Evolutionary conservation across 306 rosid genomes (phyloP).

Genomic region (Cucurbita pepo): DNA sequence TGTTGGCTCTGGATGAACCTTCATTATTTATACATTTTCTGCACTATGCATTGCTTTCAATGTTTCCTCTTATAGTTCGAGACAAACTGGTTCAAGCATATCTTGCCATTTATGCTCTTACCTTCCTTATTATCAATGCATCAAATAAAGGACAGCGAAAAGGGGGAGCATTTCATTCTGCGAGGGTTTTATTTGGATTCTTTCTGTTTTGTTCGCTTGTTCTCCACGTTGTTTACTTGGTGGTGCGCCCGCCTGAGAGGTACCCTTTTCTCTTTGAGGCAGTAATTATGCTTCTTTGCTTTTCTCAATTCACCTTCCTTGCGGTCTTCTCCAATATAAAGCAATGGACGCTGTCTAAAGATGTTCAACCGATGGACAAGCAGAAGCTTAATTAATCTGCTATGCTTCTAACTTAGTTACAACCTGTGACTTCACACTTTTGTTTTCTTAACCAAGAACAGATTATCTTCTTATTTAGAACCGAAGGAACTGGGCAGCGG

Average conservation of each 20-base stretch:
- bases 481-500: background rate
- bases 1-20: slow-evolving; percentile 73
- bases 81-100: slow-evolving; percentile 58
- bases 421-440: background rate
- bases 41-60: slow-evolving; percentile 53
- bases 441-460: background rate
- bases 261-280: slow-evolving; percentile 88
- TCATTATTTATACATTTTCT: slow-evolving; percentile 37
- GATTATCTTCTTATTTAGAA: background rate
- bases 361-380: slow-evolving; percentile 18
- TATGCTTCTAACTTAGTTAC: background rate
- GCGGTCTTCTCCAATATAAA: slow-evolving; percentile 44
- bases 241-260: slow-evolving; percentile 45
- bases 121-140: slow-evolving; percentile 25
- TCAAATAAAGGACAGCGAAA: slow-evolving; percentile 15
- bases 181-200: slow-evolving; percentile 10
- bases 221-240: slow-evolving; percentile 69
- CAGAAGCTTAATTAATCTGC: slow-evolving; percentile 25
- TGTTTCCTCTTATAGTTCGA: slow-evolving; percentile 66
- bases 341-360: slow-evolving; percentile 52
- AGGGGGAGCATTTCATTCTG: slow-evolving; percentile 13
- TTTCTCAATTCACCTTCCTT: slow-evolving; percentile 61
- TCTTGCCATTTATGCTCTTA: slow-evolving; percentile 37
- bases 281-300: slow-evolving; percentile 66
- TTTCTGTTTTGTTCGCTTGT: slow-evolving; percentile 19